Base-by-base conservation (phyloP, 306 rosid genomes). In the Quercus suber region DNA sequence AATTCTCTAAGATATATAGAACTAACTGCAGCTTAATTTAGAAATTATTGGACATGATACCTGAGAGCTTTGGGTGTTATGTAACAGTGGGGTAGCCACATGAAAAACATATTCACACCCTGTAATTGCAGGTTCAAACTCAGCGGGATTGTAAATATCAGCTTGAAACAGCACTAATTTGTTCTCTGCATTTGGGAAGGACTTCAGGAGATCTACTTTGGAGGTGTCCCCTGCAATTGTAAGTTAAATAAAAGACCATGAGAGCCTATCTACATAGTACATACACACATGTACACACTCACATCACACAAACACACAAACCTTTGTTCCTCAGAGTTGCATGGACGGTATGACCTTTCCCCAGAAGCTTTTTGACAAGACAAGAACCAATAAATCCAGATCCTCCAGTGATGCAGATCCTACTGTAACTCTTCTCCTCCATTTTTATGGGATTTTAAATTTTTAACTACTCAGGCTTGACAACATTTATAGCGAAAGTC, bases 391-490 rank as follows among this genome's bases (percentile, higher is more conserved):
- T 63, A 13, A 59, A 87, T 25, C 95, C 84, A 27, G 85, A 28
- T 49, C 80, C 91, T 1, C 95, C 89, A 0, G 91, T 89, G 15
- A 90, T 88, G 65, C 95, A 84, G 6, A 89, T 91, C 78, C 77
- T 69, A 28, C 57, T 1, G 18, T 9, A 21, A 4, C 20, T 41
- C 13, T 12, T 71, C 59, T 19, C 77, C 82, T 20, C 63, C 63
- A 57, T 57, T 7, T 57, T 20, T 49, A 12, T 12, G 45, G 45
- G 11, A 41, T 41, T 41, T 41, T 7, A 8, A 37, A 41, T 5
- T 41, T 8, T 7, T 41, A 8, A 41, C 45, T 41, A 8, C 45
- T 41, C 45, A 2, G 11, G 45, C 45, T 41, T 41, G 45, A 41
- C 45, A 41, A 41, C 45, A 41, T 41, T 41, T 8, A 41, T 41